phyloP scores from a whole-genome alignment of 345 rosid genomes.

The Gossypium ekmanianum region DNA sequence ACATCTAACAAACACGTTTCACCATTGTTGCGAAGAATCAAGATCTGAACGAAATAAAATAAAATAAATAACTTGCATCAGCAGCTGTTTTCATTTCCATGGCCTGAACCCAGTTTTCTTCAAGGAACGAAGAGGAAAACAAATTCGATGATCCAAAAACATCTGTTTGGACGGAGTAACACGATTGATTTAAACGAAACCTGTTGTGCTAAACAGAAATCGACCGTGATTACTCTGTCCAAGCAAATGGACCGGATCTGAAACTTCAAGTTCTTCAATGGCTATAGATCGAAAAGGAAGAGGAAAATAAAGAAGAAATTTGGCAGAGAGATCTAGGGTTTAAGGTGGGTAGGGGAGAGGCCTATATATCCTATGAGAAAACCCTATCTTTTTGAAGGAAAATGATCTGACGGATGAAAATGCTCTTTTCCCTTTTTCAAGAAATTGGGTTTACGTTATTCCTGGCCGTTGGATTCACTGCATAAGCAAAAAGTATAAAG shows the following conservation, averaged over 20 bases:
- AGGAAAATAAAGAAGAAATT: background rate
- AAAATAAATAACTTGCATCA: background rate
- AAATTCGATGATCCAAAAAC: conserved; percentile 3
- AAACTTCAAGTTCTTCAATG: background rate
- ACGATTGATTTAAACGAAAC: background rate
- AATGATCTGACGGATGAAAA: background rate
- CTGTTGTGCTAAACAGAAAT: background rate
- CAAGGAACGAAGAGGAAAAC: background rate
- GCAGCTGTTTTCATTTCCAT: background rate
- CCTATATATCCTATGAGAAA: background rate
- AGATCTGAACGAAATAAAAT: background rate
- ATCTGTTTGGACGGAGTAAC: conserved; percentile 17
- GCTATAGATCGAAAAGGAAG: background rate
- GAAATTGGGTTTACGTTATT: background rate
- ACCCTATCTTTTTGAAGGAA: background rate
- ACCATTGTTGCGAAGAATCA: background rate
- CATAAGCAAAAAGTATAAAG: too few relatives aligned
- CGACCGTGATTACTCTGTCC: conserved; percentile 35
- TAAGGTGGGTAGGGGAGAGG: background rate
- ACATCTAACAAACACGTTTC: background rate
- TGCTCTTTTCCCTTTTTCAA: background rate
- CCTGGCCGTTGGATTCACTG: background rate
- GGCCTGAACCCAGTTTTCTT: background rate
- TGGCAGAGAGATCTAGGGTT: background rate
- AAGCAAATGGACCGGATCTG: conserved; percentile 19